phyloP scores from a whole-genome alignment of 1,284 basidiomycete species.

The Boletus smithii region DNA sequence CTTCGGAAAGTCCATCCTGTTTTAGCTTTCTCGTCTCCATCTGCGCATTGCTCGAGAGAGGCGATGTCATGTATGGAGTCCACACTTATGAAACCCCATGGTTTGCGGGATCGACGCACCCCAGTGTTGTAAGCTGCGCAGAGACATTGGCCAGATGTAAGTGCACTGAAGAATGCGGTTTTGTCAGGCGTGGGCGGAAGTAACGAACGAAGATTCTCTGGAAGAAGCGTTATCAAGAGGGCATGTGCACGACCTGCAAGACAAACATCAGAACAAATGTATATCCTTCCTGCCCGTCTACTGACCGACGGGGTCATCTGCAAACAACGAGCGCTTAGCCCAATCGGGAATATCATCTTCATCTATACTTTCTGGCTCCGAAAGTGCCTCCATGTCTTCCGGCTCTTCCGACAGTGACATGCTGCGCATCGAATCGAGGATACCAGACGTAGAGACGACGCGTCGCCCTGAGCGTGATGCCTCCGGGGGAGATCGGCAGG shows the following conservation, averaged over 20 bases:
- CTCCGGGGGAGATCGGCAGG: conserved; percentile 23
- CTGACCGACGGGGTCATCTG: conserved; percentile 57
- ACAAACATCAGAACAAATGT: conserved; percentile 3
- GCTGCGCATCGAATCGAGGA: conserved; percentile 47
- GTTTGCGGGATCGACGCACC: conserved; percentile 73
- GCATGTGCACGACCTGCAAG: conserved; percentile 57
- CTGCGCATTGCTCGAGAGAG: conserved; percentile 51
- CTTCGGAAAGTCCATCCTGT: conserved; percentile 78
- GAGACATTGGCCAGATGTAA: conserved; percentile 77
- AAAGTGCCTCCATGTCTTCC: conserved; percentile 46
- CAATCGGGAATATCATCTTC: conserved; percentile 60
- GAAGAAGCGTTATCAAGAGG: conserved; percentile 46
- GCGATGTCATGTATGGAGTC: conserved; percentile 78
- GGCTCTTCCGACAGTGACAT: conserved; percentile 60
- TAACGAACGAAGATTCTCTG: conserved; percentile 42
- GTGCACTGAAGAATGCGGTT: conserved; percentile 47
- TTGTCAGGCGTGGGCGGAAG: conserved; percentile 43
- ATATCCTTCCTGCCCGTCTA: conserved; percentile 7
- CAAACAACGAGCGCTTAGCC: conserved; percentile 60
- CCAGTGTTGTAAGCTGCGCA: conserved; percentile 78
- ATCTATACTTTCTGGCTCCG: conserved; percentile 48
- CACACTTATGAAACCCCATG: conserved; percentile 83
- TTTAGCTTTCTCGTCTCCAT: conserved; percentile 36
- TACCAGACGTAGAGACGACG: conserved; percentile 48
- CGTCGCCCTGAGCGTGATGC: conserved; percentile 36